Percentiles rank a stretch among this genome's conserved stretches.
phyloP scores from a whole-genome alignment of 2,329 filamentous ascomycete genomes.

The Calonectria montana region DNA sequence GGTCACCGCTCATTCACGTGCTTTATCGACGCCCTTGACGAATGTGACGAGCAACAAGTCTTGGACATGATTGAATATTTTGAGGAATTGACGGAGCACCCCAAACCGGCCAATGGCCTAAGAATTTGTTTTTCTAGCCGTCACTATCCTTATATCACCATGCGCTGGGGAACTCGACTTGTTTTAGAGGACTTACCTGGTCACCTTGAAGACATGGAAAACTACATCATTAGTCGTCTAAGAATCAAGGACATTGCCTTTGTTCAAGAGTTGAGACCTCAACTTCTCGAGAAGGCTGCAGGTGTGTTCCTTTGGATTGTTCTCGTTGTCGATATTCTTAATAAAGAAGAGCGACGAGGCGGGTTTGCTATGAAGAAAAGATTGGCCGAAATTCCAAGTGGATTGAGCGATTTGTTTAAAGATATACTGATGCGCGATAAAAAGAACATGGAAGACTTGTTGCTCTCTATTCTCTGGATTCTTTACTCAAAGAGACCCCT shows the following conservation, averaged over 20 bases:
- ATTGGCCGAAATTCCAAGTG: constrained; percentile 50
- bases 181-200: constrained; percentile 50
- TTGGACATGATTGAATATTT: constrained; percentile 58
- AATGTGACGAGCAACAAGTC: constrained; percentile 57
- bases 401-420: constrained; percentile 60
- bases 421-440: constrained; percentile 61
- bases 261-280: constrained; percentile 2
- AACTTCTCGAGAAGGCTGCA: constrained; percentile 50
- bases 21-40: constrained; percentile 56
- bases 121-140: constrained; percentile 57
- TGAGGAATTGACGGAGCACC: constrained; percentile 49
- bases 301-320: constrained; percentile 59
- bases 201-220: constrained; percentile 49
- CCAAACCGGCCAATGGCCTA: constrained; percentile 21
- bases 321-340: constrained; percentile 54
- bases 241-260: constrained; percentile 26
- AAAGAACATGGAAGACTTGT: constrained; percentile 52
- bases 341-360: constrained; percentile 47
- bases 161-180: constrained; percentile 42
- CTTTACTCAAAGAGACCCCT: constrained; percentile 60
- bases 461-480: constrained; percentile 63
- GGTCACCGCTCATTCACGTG: not conserved
- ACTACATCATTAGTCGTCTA: constrained; percentile 46
- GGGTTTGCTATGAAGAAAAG: constrained; percentile 36
- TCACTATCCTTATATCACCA: constrained; percentile 56